Percentiles rank a stretch among this genome's conserved stretches.
These are phyloP conservation scores for Wallacemonas rigidus DNA, from an alignment of 208 protist species.

Conservation along the genomic window DNA sequence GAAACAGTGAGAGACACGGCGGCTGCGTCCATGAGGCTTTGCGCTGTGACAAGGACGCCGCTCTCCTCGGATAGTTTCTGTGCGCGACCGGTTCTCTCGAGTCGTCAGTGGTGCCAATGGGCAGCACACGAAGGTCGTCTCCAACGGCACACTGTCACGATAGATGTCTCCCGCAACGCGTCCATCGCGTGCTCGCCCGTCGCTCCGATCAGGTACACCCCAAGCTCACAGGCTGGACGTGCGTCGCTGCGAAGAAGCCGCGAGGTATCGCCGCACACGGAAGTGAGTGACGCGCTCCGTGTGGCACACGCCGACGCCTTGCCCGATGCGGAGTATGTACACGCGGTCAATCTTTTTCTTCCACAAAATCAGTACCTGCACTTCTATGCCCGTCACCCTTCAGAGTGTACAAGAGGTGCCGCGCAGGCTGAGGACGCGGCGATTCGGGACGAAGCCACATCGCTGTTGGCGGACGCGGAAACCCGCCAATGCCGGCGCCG, in stretches of 20 bases:
- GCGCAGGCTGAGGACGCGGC: neutral
- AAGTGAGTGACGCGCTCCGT: neutral
- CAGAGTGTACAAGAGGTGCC: neutral
- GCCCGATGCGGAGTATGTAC: neutral
- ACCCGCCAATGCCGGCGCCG: too few species aligned
- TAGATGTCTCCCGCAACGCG: neutral
- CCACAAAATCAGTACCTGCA: constrained; percentile 7
- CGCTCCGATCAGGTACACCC: neutral
- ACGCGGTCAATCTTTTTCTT: constrained; percentile 1
- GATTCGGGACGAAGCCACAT: neutral
- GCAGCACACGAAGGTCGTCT: neutral
- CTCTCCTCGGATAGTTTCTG: neutral
- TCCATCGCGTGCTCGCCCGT: neutral
- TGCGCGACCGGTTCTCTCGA: neutral
- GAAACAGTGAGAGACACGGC: neutral
- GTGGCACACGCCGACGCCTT: neutral
- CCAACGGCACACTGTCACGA: neutral
- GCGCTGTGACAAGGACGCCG: neutral
- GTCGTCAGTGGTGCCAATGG: neutral
- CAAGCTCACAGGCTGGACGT: too few species aligned
- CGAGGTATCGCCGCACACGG: neutral
- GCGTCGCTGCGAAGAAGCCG: too few species aligned
- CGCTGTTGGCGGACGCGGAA: neutral
- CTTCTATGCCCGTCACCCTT: constrained; percentile 1
- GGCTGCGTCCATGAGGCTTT: neutral